Conservation (phyloP, 345 rosid species). For the Limnanthes douglasii region DNA sequence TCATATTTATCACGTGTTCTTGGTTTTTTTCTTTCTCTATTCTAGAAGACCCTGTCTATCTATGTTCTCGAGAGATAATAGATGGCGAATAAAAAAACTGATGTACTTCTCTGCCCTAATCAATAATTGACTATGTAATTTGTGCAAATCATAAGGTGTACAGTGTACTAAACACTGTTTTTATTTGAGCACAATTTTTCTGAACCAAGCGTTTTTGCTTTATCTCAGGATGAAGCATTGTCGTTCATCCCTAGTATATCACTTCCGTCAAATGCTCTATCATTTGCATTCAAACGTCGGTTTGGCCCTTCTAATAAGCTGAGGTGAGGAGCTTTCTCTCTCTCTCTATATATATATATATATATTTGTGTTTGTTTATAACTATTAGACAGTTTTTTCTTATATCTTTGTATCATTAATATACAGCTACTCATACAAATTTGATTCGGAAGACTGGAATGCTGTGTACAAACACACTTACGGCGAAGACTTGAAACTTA, state of each 20-base stretch:
- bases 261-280: conserved; percentile 70
- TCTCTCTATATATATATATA: no score
- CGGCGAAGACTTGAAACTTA: conserved; percentile 77
- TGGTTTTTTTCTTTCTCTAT: no score
- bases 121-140: no score
- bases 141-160: no score
- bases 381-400: neutral
- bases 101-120: no score
- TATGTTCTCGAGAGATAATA: no score
- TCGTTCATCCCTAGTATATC: conserved; percentile 74
- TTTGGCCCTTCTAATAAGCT: conserved; percentile 69
- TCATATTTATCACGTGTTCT: no score
- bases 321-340: conserved; percentile 33
- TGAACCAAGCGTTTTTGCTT: conserved; percentile 4
- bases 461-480: conserved; percentile 84
- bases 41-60: no score
- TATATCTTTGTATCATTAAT: neutral
- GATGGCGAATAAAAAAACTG: no score
- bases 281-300: conserved; percentile 84
- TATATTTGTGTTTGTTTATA: neutral
- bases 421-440: conserved; percentile 79
- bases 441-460: conserved; percentile 79
- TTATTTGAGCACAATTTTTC: no score
- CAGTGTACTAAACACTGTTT: no score
- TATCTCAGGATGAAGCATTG: conserved; percentile 68